Evolutionary conservation across 495 filamentous ascomycete genomes (phyloP).

Genomic region (Evansstolkia leycettana): DNA sequence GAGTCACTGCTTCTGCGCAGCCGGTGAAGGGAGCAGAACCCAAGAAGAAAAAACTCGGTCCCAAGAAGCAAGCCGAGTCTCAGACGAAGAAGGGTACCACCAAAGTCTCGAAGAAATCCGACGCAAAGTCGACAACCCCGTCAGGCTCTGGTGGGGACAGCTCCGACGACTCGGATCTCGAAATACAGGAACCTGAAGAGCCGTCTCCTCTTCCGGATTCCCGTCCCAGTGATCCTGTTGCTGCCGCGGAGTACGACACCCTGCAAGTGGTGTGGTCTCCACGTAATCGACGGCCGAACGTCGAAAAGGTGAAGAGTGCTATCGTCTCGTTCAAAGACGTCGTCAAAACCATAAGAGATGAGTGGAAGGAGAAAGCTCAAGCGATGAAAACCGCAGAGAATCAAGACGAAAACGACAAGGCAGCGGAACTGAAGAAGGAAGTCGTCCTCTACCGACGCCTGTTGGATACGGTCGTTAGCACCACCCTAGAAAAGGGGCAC

Average conservation of each 20-base stretch:
- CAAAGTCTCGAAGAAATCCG: constrained; percentile 14
- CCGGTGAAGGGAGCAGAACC: background rate
- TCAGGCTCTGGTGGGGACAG: constrained; percentile 37
- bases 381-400: constrained; percentile 46
- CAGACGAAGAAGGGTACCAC: constrained; percentile 15
- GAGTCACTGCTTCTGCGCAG: background rate
- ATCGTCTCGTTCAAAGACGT: constrained; percentile 49
- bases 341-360: constrained; percentile 47
- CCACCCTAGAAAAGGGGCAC: constrained; percentile 50
- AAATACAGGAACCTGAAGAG: constrained; percentile 34
- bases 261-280: constrained; percentile 54
- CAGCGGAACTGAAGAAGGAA: constrained; percentile 26
- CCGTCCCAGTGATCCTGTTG: constrained; percentile 38
- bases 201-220: constrained; percentile 38
- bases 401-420: constrained; percentile 30
- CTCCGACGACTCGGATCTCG: constrained; percentile 36
- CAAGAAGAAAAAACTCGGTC: constrained; percentile 4
- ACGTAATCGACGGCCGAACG: constrained; percentile 29
- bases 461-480: constrained; percentile 45
- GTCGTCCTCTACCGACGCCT: constrained; percentile 46
- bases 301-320: constrained; percentile 37
- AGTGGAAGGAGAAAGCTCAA: constrained; percentile 47
- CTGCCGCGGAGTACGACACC: constrained; percentile 48
- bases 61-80: constrained; percentile 6
- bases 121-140: constrained; percentile 18